Base-by-base conservation (phyloP, 768 basidiomycete genomes). In the Lactifluus hygrophoroides region DNA sequence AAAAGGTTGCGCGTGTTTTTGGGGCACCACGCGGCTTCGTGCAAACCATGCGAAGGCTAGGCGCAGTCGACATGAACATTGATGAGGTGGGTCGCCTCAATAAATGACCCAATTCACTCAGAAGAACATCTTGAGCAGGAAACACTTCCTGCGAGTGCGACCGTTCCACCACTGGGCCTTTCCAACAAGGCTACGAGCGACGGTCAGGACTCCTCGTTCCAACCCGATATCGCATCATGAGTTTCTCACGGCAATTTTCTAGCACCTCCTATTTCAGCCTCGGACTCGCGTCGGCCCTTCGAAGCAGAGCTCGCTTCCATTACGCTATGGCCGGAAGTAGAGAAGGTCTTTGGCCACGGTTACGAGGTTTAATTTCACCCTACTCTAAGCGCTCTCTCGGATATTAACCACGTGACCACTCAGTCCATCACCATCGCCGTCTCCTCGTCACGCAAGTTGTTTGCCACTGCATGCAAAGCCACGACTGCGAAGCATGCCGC, bases 311-410 rank as follows among this genome's bases (percentile, higher is more conserved):
- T 98, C 0, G 85, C 91, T 0, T 80, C 84, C 0, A 80, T 81
- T 16, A 98, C 95, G 0, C 76, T 98, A 0, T 99, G 96, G 96
- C 96, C 95, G 0, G 96, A 99, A 73, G 75, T 84, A 1, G 96
- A 98, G 66, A 99, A 99, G 69, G 77, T 99, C 0, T 99, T 96
- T 69, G 96, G 95, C 5, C 96, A 98, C 70, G 94, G 95, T 42
- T 98, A 97, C 66, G 96, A 99, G 80, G 92, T 88, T 59, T 51
- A 73, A 47, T n/a, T 19, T 58, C 10, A 19, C 23, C 17, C 14
- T n/a, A 11, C 42, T 21, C 10, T 61, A 16, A 17, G 43, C 37
- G 43, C 1, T n/a, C 21, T 16, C 32, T 10, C 35, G 38, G 17
- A 14, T 28, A 28, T 34, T 25, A 16, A 50, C 11, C 30, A 56